Conservation (phyloP, 768 basidiomycete genomes). For the Psilocybe tampanensis region DNA sequence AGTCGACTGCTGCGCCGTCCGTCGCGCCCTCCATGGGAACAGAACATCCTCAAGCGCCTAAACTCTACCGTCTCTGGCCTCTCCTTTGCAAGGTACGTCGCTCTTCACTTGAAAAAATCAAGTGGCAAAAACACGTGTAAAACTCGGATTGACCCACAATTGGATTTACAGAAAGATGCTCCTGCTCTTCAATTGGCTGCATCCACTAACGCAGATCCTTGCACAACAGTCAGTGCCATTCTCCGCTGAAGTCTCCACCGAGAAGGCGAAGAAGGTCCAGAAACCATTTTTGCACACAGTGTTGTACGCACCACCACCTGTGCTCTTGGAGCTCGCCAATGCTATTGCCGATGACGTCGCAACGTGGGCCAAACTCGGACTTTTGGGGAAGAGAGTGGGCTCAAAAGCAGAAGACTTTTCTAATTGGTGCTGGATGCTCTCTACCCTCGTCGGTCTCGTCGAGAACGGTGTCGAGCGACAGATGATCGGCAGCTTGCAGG, state of each 20-base stretch:
- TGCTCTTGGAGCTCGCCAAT: constrained; percentile 76
- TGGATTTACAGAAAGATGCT: constrained; percentile 64
- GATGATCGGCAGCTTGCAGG: constrained; percentile 64
- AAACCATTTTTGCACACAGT: constrained; percentile 74
- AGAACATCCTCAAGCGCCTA: constrained; percentile 59
- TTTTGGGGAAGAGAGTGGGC: constrained; percentile 66
- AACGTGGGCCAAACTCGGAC: constrained; percentile 72
- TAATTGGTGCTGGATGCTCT: constrained; percentile 86
- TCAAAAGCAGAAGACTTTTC: constrained; percentile 73
- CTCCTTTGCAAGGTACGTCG: constrained; percentile 69
- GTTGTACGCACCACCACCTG: constrained; percentile 80
- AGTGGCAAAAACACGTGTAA: constrained; percentile 3
- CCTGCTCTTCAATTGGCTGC: constrained; percentile 84
- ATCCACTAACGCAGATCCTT: constrained; percentile 70
- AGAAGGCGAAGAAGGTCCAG: constrained; percentile 37
- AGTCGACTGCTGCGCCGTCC: constrained; percentile 50
- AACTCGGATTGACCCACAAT: constrained; percentile 2
- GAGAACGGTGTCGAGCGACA: constrained; percentile 82
- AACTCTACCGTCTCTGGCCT: constrained; percentile 65
- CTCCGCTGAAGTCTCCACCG: constrained; percentile 44
- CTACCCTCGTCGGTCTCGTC: constrained; percentile 78
- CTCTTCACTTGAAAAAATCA: neutral
- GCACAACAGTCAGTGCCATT: constrained; percentile 71
- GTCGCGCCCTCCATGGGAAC: constrained; percentile 53
- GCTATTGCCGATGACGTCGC: constrained; percentile 78